Conservation (phyloP, 805 yeast genomes). For the Monosporozyma aquatica region DNA sequence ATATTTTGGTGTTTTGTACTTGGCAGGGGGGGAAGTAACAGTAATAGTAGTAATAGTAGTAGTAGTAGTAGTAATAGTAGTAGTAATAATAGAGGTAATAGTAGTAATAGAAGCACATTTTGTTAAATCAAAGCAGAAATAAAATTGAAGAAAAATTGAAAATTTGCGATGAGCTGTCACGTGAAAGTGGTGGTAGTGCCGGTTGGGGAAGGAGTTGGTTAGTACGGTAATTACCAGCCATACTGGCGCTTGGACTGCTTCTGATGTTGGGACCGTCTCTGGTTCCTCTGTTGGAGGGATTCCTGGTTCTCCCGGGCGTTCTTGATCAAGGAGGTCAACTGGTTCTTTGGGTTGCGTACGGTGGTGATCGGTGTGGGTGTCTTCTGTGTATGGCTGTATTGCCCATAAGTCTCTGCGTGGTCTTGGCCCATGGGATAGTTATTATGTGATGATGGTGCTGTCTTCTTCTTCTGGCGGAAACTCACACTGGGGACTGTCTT, state of each 20-base stretch:
- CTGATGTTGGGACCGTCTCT: slow-evolving; percentile 11
- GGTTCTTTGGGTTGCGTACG: slow-evolving; percentile 15
- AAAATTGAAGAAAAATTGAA: not conserved
- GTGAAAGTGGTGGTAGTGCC: not conserved
- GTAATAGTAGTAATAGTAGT: too few relatives aligned
- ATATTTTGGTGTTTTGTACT: slow-evolving; percentile 33
- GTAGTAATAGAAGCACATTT: not conserved
- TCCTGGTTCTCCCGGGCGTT: slow-evolving; percentile 16
- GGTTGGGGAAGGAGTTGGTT: not conserved
- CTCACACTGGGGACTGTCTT: not conserved
- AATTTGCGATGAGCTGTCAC: slow-evolving; percentile 4
- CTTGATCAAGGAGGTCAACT: slow-evolving; percentile 15
- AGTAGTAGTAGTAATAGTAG: too few relatives aligned
- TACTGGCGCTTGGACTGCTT: slow-evolving; percentile 13
- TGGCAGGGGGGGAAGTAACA: not conserved
- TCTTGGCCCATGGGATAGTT: not conserved
- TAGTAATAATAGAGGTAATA: not conserved
- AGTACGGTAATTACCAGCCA: slow-evolving; percentile 19
- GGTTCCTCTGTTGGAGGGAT: slow-evolving; percentile 12
- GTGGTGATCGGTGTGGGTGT: slow-evolving; percentile 10
- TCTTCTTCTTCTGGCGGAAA: not conserved
- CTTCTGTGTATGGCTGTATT: not conserved
- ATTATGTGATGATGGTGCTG: not conserved
- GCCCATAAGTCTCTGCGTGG: slow-evolving; percentile 4
- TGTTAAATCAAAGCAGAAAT: not conserved